A percentile compares a stretch with the other conserved stretches of the same genome.
Evolutionary conservation across 768 basidiomycete species (phyloP).

Genomic region (Dioszegia aurantiaca): DNA sequence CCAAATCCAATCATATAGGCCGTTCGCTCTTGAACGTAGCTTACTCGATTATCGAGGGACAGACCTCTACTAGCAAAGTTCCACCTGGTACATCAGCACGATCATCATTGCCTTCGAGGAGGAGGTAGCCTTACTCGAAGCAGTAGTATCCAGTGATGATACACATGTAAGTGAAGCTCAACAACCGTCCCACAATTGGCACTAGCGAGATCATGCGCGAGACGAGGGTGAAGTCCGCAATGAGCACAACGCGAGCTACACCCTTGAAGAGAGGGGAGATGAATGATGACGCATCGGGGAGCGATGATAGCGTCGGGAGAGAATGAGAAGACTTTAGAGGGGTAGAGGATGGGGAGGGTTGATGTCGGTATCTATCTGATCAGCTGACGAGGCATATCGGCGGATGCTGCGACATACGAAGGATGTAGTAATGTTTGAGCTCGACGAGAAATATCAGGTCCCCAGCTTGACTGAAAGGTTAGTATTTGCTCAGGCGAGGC

Average conservation of each 20-base stretch:
- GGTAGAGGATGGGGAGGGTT: conserved; percentile 28
- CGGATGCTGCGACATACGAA: conserved; percentile 19
- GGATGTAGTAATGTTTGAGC: conserved; percentile 45
- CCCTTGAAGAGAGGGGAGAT: conserved; percentile 24
- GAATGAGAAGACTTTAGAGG: conserved; percentile 12
- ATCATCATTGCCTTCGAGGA: background rate
- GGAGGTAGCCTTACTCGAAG: conserved; percentile 43
- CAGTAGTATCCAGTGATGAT: conserved; percentile 49
- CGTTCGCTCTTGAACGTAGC: conserved; percentile 42
- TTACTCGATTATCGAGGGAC: conserved; percentile 28
- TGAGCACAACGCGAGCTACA: conserved; percentile 38
- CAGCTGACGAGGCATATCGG: background rate
- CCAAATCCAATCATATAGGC: conserved; percentile 52
- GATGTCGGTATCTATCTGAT: conserved; percentile 32
- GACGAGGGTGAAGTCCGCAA: conserved; percentile 47
- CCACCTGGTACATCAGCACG: conserved; percentile 27
- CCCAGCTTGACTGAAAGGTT: conserved; percentile 35
- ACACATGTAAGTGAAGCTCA: conserved; percentile 43
- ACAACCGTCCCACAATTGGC: conserved; percentile 32
- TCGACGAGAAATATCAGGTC: conserved; percentile 42
- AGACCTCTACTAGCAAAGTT: conserved; percentile 32
- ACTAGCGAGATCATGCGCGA: conserved; percentile 40
- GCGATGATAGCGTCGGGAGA: conserved; percentile 4
- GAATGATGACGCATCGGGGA: background rate
- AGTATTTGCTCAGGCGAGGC: background rate